Percentiles rank a stretch among this genome's conserved stretches.
phyloP scores from a whole-genome alignment of 2,329 filamentous ascomycete species.

The Drechmeria coniospora region DNA sequence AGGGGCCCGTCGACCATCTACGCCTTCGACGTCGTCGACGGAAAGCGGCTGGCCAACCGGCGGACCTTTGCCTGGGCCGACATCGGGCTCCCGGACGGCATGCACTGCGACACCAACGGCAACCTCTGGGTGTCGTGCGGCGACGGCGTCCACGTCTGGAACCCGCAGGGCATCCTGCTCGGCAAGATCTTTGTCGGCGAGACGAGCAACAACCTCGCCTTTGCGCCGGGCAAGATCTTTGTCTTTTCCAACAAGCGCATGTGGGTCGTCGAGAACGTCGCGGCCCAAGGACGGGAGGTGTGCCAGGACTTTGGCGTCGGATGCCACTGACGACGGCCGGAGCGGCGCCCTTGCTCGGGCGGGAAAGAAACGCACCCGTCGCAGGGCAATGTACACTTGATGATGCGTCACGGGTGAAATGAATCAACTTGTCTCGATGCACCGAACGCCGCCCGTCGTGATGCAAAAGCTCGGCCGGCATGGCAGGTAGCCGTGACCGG shows the following conservation, averaged over 20 bases:
- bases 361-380: no score
- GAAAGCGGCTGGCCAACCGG: conserved; percentile 17
- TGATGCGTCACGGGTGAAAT: no score
- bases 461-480: no score
- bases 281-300: conserved; percentile 8
- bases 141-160: conserved; percentile 34
- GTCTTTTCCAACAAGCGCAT: conserved; percentile 7
- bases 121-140: conserved; percentile 37
- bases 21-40: conserved; percentile 3
- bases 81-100: conserved; percentile 43
- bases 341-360: no score
- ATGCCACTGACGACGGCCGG: conserved; percentile 1
- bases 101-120: conserved; percentile 37
- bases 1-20: conserved; percentile 4
- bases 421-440: no score
- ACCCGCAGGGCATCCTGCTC: conserved; percentile 27
- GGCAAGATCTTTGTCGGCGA: conserved; percentile 32
- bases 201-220: conserved; percentile 7
- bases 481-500: no score
- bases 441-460: no score
- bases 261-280: conserved; percentile 6
- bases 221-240: conserved; percentile 7
- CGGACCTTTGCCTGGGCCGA: conserved; percentile 41
- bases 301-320: conserved; percentile 9
- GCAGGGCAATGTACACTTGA: no score